Evolutionary conservation across 345 rosid species (phyloP).

Genomic region (Dipteronia dyeriana): DNA sequence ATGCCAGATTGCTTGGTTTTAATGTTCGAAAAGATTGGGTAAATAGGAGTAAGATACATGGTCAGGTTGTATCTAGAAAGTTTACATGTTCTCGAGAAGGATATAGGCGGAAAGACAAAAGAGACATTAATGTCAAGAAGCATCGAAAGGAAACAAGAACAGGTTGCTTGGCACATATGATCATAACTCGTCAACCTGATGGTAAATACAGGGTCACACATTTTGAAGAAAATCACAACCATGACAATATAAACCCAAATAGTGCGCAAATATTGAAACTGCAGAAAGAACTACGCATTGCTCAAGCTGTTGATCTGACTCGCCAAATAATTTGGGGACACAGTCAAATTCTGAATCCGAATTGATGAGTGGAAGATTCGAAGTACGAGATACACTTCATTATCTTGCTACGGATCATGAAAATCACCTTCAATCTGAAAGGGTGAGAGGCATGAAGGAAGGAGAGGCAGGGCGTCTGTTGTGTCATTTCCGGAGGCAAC

Average conservation of each 20-base stretch:
- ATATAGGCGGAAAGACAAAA: slow-evolving; percentile 26
- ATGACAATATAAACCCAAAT: slow-evolving; percentile 26
- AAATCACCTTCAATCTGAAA: slow-evolving; percentile 31
- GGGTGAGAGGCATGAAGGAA: slow-evolving; percentile 29
- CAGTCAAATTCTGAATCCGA: slow-evolving; percentile 17
- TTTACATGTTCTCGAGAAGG: slow-evolving; percentile 32
- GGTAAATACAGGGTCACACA: slow-evolving; percentile 30
- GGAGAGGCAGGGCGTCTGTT: slow-evolving; percentile 41
- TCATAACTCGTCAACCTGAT: slow-evolving; percentile 27
- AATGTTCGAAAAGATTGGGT: slow-evolving; percentile 34
- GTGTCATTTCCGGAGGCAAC: slow-evolving; percentile 39
- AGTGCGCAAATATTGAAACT: slow-evolving; percentile 18
- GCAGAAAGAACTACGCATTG: slow-evolving; percentile 27
- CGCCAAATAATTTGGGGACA: slow-evolving; percentile 13
- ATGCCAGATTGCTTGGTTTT: slow-evolving; percentile 29
- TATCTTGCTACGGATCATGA: slow-evolving; percentile 22
- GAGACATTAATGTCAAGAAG: slow-evolving; percentile 28
- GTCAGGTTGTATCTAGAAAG: slow-evolving; percentile 34
- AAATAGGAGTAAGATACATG: slow-evolving; percentile 35
- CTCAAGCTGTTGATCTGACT: slow-evolving; percentile 26
- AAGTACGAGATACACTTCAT: slow-evolving; percentile 31
- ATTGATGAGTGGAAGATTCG: slow-evolving; percentile 14
- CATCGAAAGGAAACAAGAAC: slow-evolving; percentile 35
- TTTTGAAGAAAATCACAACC: slow-evolving; percentile 35
- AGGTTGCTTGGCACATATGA: slow-evolving; percentile 35